Base-by-base conservation (phyloP, 2,329 filamentous ascomycete genomes). In the Alternaria tenuissima region DNA sequence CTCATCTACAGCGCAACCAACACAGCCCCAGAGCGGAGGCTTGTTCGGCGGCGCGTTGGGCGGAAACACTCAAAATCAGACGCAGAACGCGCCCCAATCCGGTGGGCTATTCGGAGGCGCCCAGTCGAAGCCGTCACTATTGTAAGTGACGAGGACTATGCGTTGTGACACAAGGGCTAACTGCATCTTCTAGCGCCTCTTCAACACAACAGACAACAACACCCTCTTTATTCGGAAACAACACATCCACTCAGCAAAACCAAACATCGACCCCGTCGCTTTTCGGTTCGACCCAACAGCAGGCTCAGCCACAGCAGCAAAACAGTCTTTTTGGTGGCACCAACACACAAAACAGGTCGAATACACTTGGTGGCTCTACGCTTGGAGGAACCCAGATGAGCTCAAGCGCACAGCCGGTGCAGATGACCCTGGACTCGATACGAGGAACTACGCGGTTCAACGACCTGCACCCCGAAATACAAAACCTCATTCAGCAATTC, bases 371-470 rank as follows among this genome's bases (percentile, higher is more conserved):
- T 39, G 67, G 68, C 52, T 69, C 67, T 34, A 71, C 68, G 22
- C 42, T 71, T 4, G 64, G 67, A 30, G 66, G 58, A 12, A 61
- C 71, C 9, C 71, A 73, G 18, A 74, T 79, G 55, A 70, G 68
- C 28, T 68, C 56, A 22, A 63, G 39, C 48, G 63, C 73, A 38
- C 71, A 74, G 49, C 65, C 68, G n/a, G 67, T 76, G 14, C 71
- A 77, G 55, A 67, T 71, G 47, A 69, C 68, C 3, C 70, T 74
- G 18, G 87, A 87, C 69, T 92, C 91, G 74, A 83, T 98, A 61
- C 88, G 93, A 53, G 90, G 91, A 16, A 96, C 94, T 0, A 97
- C 93, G 4, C 92, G 95, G 63, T 97, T 95, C 82, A 92, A 93
- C 75, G 94, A 97, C 78, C 89, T 97, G 28, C 88, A 91, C 61